A percentile compares a stretch with the other conserved stretches of the same genome.
Conservation (phyloP, 208 protist species). For the Trypanosoma melophagium region DNA sequence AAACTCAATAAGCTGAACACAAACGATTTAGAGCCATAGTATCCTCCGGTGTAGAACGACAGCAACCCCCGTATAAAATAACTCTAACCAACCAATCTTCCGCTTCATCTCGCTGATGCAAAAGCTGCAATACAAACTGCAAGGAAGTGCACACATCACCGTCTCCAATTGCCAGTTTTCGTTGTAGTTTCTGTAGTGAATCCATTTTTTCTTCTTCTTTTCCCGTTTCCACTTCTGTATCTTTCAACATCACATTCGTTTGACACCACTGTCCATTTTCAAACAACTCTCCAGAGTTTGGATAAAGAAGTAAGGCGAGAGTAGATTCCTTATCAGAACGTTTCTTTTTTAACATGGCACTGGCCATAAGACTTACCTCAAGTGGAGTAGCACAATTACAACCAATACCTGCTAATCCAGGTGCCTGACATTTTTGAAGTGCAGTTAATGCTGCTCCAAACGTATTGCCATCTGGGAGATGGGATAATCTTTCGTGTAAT, state of each 20-base stretch:
- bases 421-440: not conserved
- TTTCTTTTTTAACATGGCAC: conserved; percentile 17
- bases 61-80: conserved; percentile 23
- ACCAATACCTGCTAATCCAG: conserved; percentile 12
- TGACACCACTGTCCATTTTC: conserved; percentile 11
- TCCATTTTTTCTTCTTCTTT: not conserved
- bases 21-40: conserved; percentile 6
- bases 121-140: conserved; percentile 2
- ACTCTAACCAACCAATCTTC: conserved; percentile 26
- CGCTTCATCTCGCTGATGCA: conserved; percentile 3
- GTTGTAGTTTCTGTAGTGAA: not conserved
- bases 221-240: too few species aligned
- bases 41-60: conserved; percentile 24
- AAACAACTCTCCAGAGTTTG: conserved; percentile 25
- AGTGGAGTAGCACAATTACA: conserved; percentile 23
- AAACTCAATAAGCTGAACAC: too few species aligned
- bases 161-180: not conserved
- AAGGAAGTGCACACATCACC: not conserved
- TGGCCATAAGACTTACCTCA: conserved; percentile 17
- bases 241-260: too few species aligned
- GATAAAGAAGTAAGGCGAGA: conserved; percentile 14
- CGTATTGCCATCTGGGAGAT: conserved; percentile 19
- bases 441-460: conserved; percentile 4
- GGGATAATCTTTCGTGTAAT: not conserved
- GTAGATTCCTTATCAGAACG: conserved; percentile 5